Evolutionary conservation across 2,329 filamentous ascomycete genomes (phyloP), one percentile per base, ranked within the genome.

Genomic region (Exophiala viscosa): DNA sequence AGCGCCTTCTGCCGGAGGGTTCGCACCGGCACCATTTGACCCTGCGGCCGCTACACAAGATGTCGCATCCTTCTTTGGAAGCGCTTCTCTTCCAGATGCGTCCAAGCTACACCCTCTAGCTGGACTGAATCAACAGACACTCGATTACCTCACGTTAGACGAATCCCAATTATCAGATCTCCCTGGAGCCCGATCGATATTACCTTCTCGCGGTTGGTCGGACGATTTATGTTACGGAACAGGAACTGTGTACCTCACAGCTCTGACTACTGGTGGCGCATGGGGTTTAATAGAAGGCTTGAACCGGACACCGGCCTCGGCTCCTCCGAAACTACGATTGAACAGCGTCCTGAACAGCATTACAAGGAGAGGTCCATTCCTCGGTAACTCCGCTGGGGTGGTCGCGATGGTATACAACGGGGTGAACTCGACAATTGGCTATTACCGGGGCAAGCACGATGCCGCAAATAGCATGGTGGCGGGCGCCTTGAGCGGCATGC

Each of bases 151-250:
- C 60, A 86, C 87, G 20, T 85, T 99, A 66, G 93, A 99, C 74
- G 95, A 99, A 69, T 88, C 90, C 45, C 83, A 86, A 23, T 83
- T 96, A 53, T 90, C 90, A 57, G 85, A 95, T 66, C 81, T 95
- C 15, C 90, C 91, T 44, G 91, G 90, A 66, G 81, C 85, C 54
- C 87, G 88, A 69, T 95, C 92, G 39, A 87, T 91, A 49, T 82
- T 99, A 49, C 93, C 95, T 39, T 96, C 91, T 51, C 86, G 93
- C 70, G 93, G 93, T 69, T 99, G 95, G 84, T 95, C 91, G 56
- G 93, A 99, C 69, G 93, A 99, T 71, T 83, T 99, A 55, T 97
- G 93, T 75, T 99, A 99, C 71, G 93, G 95, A 67, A 95, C 93
- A 17, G 93, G 93, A 64, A 85, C 92, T 58, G 96, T 90, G 67